Conservation (phyloP, 352 stramenopile genomes). For the Globisporangium takayamanum region DNA sequence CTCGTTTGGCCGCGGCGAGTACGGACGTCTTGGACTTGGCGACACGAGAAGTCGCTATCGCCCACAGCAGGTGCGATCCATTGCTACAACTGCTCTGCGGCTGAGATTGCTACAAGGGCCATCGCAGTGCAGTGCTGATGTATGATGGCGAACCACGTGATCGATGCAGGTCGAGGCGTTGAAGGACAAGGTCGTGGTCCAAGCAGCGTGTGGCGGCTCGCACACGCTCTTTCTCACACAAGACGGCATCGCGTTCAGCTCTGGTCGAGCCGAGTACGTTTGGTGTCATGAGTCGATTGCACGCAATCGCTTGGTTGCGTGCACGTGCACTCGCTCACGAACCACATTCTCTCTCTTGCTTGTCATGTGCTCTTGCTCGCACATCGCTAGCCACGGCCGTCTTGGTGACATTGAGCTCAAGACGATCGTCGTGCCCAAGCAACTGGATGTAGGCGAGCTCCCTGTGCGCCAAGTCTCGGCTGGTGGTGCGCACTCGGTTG, state of each 20-base stretch:
- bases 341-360: not conserved
- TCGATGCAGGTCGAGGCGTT: constrained; percentile 46
- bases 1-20: constrained; percentile 72
- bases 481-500: constrained; percentile 66
- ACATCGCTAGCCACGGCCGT: constrained; percentile 32
- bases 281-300: not conserved
- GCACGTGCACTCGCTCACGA: not conserved
- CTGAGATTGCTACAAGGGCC: not conserved
- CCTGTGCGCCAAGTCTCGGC: constrained; percentile 65
- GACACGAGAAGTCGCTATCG: constrained; percentile 65
- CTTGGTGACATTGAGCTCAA: constrained; percentile 57
- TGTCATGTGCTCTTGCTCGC: constrained; percentile 17
- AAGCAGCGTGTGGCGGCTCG: constrained; percentile 67
- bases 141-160: not conserved
- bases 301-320: no score
- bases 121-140: not conserved
- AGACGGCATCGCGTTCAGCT: constrained; percentile 80
- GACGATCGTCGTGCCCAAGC: constrained; percentile 37
- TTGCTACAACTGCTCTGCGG: not conserved
- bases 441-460: constrained; percentile 44
- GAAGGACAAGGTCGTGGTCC: constrained; percentile 52
- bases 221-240: constrained; percentile 87
- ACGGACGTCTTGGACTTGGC: constrained; percentile 80
- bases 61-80: constrained; percentile 38
- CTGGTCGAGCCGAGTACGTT: constrained; percentile 78